These are phyloP conservation scores for Spergularia marina DNA, from an alignment of 148 eudicot genomes.

Conservation along the genomic window DNA sequence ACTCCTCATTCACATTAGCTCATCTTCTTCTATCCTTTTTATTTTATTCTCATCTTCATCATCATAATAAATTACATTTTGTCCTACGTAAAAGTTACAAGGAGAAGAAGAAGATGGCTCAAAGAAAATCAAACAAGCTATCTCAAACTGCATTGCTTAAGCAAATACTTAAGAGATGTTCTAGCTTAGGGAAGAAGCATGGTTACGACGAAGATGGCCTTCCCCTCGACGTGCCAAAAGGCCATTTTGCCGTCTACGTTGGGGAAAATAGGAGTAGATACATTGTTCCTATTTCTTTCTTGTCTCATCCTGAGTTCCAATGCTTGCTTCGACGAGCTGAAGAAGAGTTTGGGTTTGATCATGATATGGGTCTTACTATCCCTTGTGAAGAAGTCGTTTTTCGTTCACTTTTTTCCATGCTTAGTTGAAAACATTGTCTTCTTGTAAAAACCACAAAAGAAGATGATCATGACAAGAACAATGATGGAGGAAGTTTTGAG, in stretches of 20 bases:
- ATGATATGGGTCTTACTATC: constrained; percentile 78
- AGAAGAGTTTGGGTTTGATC: constrained; percentile 85
- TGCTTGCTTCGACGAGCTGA: constrained; percentile 67
- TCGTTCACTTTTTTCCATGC: constrained; percentile 63
- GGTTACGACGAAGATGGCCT: constrained; percentile 51
- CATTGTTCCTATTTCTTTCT: constrained; percentile 72
- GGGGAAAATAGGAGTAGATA: constrained; percentile 73
- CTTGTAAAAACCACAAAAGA: background rate
- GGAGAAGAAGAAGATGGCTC: constrained; percentile 40
- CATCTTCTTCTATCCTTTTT: constrained; percentile 2
- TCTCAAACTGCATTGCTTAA: constrained; percentile 60
- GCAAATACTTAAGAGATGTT: constrained; percentile 76
- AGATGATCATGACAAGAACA: background rate
- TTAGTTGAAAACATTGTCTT: constrained; percentile 35
- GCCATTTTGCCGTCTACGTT: constrained; percentile 83
- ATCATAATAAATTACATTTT: background rate
- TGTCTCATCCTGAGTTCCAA: constrained; percentile 70
- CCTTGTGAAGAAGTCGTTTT: constrained; percentile 89
- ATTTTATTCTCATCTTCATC: background rate
- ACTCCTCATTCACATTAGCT: constrained; percentile 10
- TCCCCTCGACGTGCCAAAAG: constrained; percentile 81
- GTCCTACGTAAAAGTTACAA: background rate
- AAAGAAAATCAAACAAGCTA: constrained; percentile 52
- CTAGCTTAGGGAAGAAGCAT: constrained; percentile 66
- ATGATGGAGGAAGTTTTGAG: background rate